Evolutionary conservation across 1,284 basidiomycete species (phyloP), one percentile per base, ranked within the genome.

Genomic region (Cerioporus squamosus): DNA sequence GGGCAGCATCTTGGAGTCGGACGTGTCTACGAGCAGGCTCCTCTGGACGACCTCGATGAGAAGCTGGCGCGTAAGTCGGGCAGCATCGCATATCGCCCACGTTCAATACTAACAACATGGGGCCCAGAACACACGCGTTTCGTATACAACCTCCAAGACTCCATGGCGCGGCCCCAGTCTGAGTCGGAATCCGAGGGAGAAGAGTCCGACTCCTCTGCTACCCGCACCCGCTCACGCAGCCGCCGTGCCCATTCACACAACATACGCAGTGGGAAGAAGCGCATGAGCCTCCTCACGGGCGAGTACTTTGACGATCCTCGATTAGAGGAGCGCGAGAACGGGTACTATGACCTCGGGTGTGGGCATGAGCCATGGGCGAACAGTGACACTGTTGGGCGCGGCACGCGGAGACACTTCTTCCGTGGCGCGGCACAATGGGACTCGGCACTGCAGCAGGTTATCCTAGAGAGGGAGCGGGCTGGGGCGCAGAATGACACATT

Each of bases 251-350:
- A 61, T 8, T 64, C 69, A 38, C 64, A 63, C 36, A 59, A n/a
- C 46, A 40, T 62, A 23, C 66, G 68, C 24, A 55, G 55, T 14
- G 68, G 68, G 18, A 79, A 78, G 62, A 84, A 83, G 62, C 81
- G 85, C 50, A 90, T 90, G 85, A 89, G 87, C 62, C 78, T 90
- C 51, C 60, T 87, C 50, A 86, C 85, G 14, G 83, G 83, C 55
- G 78, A 82, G 49, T 81, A 79, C 61, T 75, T 81, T 55, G 81
- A 85, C 31, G 74, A 79, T 0, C 78, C 81, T 14, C 66, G 65
- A 42, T 54, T 68, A 39, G 70, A 70, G 36, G 68, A 75, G 54
- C 49, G 62, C 48, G 68, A 67, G 42, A 55, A 68, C 62, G 70
- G 59, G 14, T 67, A 71, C 55, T 65, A 64, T 48, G 66, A 73